Evolutionary conservation across 1,284 basidiomycete genomes (phyloP).

Genomic region (Volvariella surrecta): DNA sequence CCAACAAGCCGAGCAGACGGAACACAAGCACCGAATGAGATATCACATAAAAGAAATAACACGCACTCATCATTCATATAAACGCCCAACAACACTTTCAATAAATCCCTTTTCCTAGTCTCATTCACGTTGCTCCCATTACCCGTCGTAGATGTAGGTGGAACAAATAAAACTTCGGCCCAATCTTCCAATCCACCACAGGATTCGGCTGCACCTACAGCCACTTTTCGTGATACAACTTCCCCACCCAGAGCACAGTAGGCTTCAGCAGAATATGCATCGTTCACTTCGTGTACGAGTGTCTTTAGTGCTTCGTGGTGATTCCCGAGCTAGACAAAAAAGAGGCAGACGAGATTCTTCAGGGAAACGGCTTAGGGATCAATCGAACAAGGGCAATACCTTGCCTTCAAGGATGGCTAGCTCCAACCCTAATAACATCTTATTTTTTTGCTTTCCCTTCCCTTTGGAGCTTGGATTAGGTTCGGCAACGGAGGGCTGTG

Average conservation of each 20-base stretch:
- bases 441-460: background rate
- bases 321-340: slow-evolving; percentile 43
- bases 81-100: slow-evolving; percentile 69
- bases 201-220: slow-evolving; percentile 41
- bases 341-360: background rate
- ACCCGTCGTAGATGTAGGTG: slow-evolving; percentile 10
- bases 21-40: background rate
- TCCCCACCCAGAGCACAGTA: slow-evolving; percentile 69
- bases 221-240: slow-evolving; percentile 57
- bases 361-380: too few species aligned
- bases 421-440: slow-evolving; percentile 56
- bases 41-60: slow-evolving; percentile 3
- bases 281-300: slow-evolving; percentile 65
- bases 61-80: slow-evolving; percentile 71
- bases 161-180: slow-evolving; percentile 34
- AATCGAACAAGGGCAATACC: slow-evolving; percentile 29
- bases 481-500: too few species aligned
- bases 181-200: slow-evolving; percentile 43
- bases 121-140: slow-evolving; percentile 4
- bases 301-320: slow-evolving; percentile 59
- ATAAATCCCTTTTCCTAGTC: slow-evolving; percentile 33
- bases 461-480: background rate
- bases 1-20: too few species aligned
- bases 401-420: slow-evolving; percentile 77
- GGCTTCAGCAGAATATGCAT: slow-evolving; percentile 70